These are phyloP conservation scores for Cyberlindnera meyerae DNA, from an alignment of 805 yeast genomes.

Conservation along the genomic window DNA sequence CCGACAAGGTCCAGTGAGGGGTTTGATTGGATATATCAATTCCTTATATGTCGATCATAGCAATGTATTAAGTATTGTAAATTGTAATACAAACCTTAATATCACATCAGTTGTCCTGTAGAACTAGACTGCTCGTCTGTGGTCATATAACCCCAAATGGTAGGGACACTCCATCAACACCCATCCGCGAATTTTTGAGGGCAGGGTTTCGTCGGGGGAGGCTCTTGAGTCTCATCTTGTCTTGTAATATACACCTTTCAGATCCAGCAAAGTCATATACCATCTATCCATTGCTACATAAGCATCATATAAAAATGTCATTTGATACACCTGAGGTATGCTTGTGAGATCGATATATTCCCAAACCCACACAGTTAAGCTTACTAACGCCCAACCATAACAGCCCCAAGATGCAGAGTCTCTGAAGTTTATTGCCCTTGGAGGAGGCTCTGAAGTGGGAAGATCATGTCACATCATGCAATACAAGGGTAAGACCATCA, in stretches of 20 bases:
- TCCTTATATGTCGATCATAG: no score
- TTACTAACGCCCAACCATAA: slow-evolving; percentile 1
- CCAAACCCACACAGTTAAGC: no score
- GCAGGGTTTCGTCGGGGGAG: neutral
- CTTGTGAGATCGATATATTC: no score
- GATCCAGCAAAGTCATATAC: no score
- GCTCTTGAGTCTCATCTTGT: no score
- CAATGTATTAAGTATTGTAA: no score
- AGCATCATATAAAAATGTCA: slow-evolving; percentile 1
- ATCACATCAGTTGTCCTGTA: no score
- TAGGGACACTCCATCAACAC: no score
- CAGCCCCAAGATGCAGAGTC: slow-evolving; percentile 24
- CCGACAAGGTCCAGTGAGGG: slow-evolving; percentile 4
- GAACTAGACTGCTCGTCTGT: neutral
- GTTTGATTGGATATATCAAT: no score
- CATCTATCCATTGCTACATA: no score
- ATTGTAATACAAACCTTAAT: no score
- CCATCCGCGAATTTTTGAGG: neutral
- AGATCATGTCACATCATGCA: slow-evolving; percentile 90
- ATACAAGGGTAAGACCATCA: slow-evolving; percentile 89
- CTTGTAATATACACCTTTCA: no score
- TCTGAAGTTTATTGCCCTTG: slow-evolving; percentile 78
- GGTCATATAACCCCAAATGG: neutral
- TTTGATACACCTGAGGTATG: slow-evolving; percentile 5
- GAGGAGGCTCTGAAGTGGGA: slow-evolving; percentile 99